Evolutionary conservation across 768 basidiomycete genomes (phyloP).

Genomic region (Cystoderma amianthinum): DNA sequence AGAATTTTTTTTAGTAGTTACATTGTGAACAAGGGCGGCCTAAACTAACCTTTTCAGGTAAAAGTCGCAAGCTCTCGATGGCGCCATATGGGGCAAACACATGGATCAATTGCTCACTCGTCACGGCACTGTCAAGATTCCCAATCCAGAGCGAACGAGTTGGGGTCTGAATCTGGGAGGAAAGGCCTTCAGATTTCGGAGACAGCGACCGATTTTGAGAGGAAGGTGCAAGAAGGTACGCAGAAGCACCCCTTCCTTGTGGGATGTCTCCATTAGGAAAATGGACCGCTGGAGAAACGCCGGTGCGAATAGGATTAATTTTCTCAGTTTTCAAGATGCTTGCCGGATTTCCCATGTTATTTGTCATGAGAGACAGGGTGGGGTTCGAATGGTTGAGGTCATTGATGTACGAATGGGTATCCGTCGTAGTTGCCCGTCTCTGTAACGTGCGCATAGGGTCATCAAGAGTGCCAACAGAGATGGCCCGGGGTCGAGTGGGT

Average conservation of each 20-base stretch:
- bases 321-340: constrained; percentile 64
- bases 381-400: constrained; percentile 42
- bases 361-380: constrained; percentile 28
- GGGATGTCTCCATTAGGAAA: constrained; percentile 60
- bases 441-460: constrained; percentile 69
- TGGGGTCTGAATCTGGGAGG: constrained; percentile 82
- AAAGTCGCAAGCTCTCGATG: constrained; percentile 89
- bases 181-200: constrained; percentile 68
- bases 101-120: constrained; percentile 89
- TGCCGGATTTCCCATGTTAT: constrained; percentile 31
- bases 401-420: constrained; percentile 52
- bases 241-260: constrained; percentile 44
- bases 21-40: constrained; percentile 4
- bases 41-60: constrained; percentile 86
- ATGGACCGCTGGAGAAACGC: constrained; percentile 51
- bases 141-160: constrained; percentile 98
- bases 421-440: constrained; percentile 43
- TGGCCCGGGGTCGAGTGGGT: constrained; percentile 66
- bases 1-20: constrained; percentile 3
- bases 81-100: constrained; percentile 97
- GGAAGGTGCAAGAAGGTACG: constrained; percentile 65
- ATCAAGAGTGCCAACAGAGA: constrained; percentile 84
- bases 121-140: constrained; percentile 91
- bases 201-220: constrained; percentile 73
- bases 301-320: constrained; percentile 33